Evolutionary conservation across 257 asterid species (phyloP).

Genomic region (Thymus quinquecostatus): DNA sequence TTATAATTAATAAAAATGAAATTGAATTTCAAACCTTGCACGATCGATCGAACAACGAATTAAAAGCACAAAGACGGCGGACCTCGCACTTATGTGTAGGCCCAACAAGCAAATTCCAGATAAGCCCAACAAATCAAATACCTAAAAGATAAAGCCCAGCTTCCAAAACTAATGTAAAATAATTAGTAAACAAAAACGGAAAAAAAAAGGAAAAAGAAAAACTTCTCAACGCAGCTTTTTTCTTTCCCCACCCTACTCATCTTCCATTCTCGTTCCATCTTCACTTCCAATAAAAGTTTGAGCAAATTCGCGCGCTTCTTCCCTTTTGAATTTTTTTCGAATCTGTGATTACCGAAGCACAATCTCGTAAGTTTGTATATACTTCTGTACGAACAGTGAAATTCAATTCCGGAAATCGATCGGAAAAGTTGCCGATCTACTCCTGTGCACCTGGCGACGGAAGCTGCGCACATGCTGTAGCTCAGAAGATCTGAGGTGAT

Average conservation of each 20-base stretch:
- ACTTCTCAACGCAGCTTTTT: background rate
- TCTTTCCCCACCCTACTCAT: background rate
- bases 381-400: background rate
- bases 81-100: no score
- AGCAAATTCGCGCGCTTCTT: background rate
- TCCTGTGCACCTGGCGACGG: background rate
- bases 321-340: no score
- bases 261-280: background rate
- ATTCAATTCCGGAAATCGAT: background rate
- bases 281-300: background rate
- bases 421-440: background rate
- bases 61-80: no score
- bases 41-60: no score
- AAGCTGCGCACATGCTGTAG: background rate
- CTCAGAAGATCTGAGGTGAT: background rate
- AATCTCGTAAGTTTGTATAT: background rate
- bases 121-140: no score
- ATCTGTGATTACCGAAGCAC: background rate
- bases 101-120: no score
- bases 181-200: background rate
- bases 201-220: background rate
- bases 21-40: no score
- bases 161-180: no score
- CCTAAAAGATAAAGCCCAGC: no score
- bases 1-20: no score